Conservation (phyloP, 805 yeast species). For the Ogataea pignaliae region DNA sequence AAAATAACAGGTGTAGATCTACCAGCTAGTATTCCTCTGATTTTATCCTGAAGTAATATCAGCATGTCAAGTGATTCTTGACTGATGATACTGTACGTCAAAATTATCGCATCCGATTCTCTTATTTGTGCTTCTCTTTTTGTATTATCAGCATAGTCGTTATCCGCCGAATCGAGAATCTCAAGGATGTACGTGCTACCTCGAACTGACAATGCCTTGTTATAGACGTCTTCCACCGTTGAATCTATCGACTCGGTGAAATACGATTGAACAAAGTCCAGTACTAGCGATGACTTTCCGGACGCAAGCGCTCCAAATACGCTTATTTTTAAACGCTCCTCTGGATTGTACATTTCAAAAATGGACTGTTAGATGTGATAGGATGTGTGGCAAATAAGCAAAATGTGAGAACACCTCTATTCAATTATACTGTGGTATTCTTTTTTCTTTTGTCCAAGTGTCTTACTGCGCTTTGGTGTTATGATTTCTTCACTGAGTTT, state of each 20-base stretch:
- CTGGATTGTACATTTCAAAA: conserved; percentile 1
- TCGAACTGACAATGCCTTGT: conserved; percentile 26
- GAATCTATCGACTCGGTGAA: conserved; percentile 22
- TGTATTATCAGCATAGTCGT: conserved; percentile 43
- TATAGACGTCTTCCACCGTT: conserved; percentile 26
- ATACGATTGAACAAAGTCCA: conserved; percentile 19
- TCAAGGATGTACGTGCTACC: conserved; percentile 37
- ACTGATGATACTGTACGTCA: conserved; percentile 47
- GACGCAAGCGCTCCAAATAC: conserved; percentile 27
- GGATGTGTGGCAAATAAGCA: too few species aligned
- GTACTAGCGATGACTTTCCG: conserved; percentile 30
- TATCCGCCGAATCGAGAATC: conserved; percentile 85
- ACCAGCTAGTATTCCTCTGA: conserved; percentile 54
- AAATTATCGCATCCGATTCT: conserved; percentile 44
- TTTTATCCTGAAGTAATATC: conserved; percentile 49
- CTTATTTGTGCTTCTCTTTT: conserved; percentile 11
- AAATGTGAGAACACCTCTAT: too few species aligned
- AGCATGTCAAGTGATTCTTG: conserved; percentile 41
- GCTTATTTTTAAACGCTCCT: conserved; percentile 22
- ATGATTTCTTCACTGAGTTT: too few species aligned
- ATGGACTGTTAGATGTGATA: too few species aligned
- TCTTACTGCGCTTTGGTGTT: too few species aligned
- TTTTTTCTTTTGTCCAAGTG: too few species aligned
- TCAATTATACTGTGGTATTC: too few species aligned
- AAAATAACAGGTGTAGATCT: conserved; percentile 32